Percentiles rank a stretch among this genome's conserved stretches.
Evolutionary conservation across 78 protist genomes (phyloP).

Genomic region (Dictyostelium firmibasis): DNA sequence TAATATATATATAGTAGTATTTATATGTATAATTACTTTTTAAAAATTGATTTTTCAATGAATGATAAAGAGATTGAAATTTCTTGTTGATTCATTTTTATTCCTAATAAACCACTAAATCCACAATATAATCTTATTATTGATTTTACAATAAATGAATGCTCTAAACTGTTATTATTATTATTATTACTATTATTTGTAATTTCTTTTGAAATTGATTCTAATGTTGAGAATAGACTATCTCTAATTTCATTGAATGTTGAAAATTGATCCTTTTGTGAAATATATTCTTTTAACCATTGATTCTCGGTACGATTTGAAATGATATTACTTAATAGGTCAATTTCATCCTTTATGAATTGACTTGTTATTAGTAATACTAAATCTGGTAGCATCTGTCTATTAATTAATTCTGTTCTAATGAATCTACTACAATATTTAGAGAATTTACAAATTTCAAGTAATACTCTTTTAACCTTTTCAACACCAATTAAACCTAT

Average conservation of each 20-base stretch:
- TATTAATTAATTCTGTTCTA: neutral
- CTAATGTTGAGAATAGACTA: neutral
- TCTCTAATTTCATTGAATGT: slow-evolving; percentile 47
- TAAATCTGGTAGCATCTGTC: slow-evolving; percentile 33
- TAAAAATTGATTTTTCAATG: neutral
- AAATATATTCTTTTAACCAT: slow-evolving; percentile 58
- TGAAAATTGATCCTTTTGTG: neutral
- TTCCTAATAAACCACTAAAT: slow-evolving; percentile 42
- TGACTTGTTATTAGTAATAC: slow-evolving; percentile 22
- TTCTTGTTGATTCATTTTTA: slow-evolving; percentile 38
- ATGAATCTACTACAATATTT: slow-evolving; percentile 6
- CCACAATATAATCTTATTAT: slow-evolving; percentile 68
- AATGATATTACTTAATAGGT: slow-evolving; percentile 28
- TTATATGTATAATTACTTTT: no score
- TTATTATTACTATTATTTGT: neutral
- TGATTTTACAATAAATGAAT: slow-evolving; percentile 5
- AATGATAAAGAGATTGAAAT: slow-evolving; percentile 6
- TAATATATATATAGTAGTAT: no score
- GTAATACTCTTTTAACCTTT: neutral
- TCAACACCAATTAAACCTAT: slow-evolving; percentile 21
- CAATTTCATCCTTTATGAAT: slow-evolving; percentile 30
- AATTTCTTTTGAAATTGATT: neutral
- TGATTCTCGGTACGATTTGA: slow-evolving; percentile 23
- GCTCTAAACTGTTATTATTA: neutral
- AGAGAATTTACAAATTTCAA: slow-evolving; percentile 42